Evolutionary conservation across 2,329 filamentous ascomycete species (phyloP).

Genomic region (Rutstroemia sp.): DNA sequence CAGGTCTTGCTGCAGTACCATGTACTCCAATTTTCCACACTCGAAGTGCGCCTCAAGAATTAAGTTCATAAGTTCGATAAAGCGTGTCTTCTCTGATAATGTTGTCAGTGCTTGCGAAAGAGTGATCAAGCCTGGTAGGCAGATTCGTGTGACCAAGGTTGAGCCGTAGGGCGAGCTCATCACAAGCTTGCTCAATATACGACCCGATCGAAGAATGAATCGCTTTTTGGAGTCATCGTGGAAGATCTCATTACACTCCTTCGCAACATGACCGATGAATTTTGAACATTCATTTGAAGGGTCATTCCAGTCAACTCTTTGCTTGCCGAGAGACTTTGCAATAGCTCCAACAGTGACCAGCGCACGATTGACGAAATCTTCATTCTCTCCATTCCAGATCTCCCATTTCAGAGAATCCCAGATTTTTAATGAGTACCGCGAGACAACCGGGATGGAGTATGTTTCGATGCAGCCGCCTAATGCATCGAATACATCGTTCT

Average conservation of each 20-base stretch:
- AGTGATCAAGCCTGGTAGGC: not conserved
- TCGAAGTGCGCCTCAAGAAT: conserved; percentile 22
- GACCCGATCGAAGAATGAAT: conserved; percentile 5
- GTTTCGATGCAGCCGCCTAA: conserved; percentile 12
- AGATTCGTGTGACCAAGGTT: not conserved
- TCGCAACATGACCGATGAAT: conserved; percentile 9
- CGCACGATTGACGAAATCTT: conserved; percentile 24
- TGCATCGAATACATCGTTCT: conserved; percentile 25
- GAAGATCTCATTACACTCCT: conserved; percentile 8
- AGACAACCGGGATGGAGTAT: conserved; percentile 16
- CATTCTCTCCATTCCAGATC: conserved; percentile 28
- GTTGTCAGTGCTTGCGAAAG: conserved; percentile 3
- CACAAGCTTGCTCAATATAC: conserved; percentile 7
- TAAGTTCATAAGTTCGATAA: conserved; percentile 24
- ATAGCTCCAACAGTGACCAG: conserved; percentile 21
- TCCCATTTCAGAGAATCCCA: conserved; percentile 30
- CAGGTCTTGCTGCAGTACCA: not conserved
- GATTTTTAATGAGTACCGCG: conserved; percentile 21
- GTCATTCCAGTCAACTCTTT: conserved; percentile 4
- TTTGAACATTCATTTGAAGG: conserved; percentile 6
- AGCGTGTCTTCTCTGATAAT: conserved; percentile 9
- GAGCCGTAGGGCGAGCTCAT: conserved; percentile 5
- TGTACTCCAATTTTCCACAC: not conserved
- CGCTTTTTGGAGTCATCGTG: conserved; percentile 8
- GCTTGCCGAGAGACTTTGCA: conserved; percentile 4